A percentile compares a stretch with the other conserved stretches of the same genome.
Evolutionary conservation across 371 early-diverging fungal species (phyloP).

Genomic region (Blastocladiella emersonii): DNA sequence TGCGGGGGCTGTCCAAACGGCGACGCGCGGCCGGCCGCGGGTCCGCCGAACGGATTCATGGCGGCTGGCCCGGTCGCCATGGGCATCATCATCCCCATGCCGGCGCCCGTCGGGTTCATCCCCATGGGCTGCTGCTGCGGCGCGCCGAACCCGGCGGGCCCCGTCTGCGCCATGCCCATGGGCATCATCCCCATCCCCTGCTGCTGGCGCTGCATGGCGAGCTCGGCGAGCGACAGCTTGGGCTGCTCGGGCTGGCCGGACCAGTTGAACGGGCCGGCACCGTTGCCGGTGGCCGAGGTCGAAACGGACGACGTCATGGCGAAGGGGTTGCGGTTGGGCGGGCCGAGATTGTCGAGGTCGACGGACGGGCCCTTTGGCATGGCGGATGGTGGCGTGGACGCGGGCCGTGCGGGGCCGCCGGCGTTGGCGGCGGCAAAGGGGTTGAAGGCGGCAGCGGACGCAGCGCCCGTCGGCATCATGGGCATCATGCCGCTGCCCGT

Average conservation of each 20-base stretch:
- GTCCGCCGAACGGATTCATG: too few relatives aligned
- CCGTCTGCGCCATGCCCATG: neutral
- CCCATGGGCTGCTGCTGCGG: too few relatives aligned
- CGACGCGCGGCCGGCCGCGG: too few relatives aligned
- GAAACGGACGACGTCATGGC: too few relatives aligned
- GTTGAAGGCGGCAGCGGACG: too few relatives aligned
- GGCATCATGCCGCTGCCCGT: too few relatives aligned
- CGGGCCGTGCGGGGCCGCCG: neutral
- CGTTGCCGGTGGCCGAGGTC: neutral
- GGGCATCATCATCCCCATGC: neutral
- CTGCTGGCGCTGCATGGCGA: neutral
- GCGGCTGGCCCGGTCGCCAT: too few relatives aligned
- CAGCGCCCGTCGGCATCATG: too few relatives aligned
- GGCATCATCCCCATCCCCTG: neutral
- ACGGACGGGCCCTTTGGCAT: neutral
- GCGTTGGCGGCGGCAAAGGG: too few relatives aligned
- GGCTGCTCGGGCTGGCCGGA: neutral
- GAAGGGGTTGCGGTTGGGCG: neutral
- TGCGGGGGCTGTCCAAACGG: neutral
- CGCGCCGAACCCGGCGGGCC: neutral
- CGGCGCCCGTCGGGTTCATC: neutral
- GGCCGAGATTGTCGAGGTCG: neutral
- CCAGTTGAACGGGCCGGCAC: neutral
- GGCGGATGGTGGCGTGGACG: neutral
- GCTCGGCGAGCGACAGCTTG: neutral